Evolutionary conservation across 2,329 filamentous ascomycete species (phyloP).

Genomic region (Penicillium nordicum): DNA sequence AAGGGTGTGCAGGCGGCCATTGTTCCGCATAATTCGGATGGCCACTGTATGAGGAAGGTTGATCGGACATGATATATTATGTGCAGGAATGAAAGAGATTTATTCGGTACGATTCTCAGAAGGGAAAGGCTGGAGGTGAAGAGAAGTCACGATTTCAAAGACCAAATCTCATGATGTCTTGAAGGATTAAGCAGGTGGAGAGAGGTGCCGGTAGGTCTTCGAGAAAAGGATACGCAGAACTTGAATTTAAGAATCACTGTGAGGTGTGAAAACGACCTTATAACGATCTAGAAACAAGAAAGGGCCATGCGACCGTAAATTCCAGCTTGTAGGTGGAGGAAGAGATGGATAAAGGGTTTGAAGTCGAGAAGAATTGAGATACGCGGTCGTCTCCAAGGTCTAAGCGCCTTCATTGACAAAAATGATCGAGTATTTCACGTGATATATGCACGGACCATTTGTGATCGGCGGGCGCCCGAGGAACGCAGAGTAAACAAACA

Average conservation of each 20-base stretch:
- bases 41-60: slow-evolving; percentile 46
- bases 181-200: background rate
- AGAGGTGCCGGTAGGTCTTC: background rate
- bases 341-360: background rate
- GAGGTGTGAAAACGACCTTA: background rate
- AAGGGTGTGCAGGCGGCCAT: slow-evolving; percentile 35
- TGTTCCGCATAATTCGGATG: slow-evolving; percentile 35
- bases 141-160: slow-evolving; percentile 10
- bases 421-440: slow-evolving; percentile 28
- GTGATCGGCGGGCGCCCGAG: slow-evolving; percentile 33
- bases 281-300: background rate
- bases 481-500: slow-evolving; percentile 43
- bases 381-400: slow-evolving; percentile 3
- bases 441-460: slow-evolving; percentile 22
- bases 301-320: background rate
- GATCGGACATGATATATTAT: slow-evolving; percentile 44
- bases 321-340: background rate
- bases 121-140: background rate
- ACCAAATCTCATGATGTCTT: slow-evolving; percentile 21
- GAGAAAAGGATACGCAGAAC: background rate
- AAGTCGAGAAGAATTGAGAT: background rate
- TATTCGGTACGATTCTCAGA: background rate
- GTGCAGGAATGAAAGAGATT: background rate
- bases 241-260: background rate
- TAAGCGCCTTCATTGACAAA: slow-evolving; percentile 19